A percentile compares a stretch with the other conserved stretches of the same genome.
phyloP scores from a whole-genome alignment of 208 protist genomes.

The Herpetomonas samuelpessoai region DNA sequence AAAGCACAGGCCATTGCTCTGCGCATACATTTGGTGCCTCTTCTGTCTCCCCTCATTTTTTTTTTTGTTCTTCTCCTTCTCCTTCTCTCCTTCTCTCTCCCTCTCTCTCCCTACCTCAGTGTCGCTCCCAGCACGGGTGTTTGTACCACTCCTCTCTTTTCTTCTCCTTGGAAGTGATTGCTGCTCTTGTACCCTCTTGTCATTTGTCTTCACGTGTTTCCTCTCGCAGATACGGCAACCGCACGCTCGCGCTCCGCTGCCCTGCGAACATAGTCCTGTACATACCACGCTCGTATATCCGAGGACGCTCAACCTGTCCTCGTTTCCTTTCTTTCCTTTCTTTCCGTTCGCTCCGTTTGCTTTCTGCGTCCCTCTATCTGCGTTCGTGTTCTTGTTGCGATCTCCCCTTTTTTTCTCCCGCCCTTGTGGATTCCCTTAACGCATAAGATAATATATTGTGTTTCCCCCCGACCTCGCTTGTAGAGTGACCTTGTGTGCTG shows the following conservation, averaged over 20 bases:
- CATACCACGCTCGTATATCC: background rate
- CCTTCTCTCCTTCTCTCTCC: conserved; percentile 1
- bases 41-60: conserved; percentile 5
- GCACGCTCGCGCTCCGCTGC: background rate
- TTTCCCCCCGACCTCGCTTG: too few relatives aligned
- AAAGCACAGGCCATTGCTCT: background rate
- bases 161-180: conserved; percentile 2
- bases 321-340: conserved; percentile 5
- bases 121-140: background rate
- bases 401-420: too few relatives aligned
- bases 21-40: background rate
- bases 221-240: background rate
- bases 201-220: background rate
- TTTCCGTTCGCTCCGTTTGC: too few relatives aligned
- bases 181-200: background rate
- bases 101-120: conserved; percentile 1
- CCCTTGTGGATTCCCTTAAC: too few relatives aligned
- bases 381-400: too few relatives aligned
- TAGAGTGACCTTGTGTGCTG: too few relatives aligned
- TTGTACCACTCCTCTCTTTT: background rate
- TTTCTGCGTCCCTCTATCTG: too few relatives aligned
- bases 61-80: conserved; percentile 9
- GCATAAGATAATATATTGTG: too few relatives aligned
- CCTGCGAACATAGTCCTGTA: background rate
- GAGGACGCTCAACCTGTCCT: too few relatives aligned